Percentiles rank a stretch among this genome's conserved stretches.
Evolutionary conservation across 352 stramenopile genomes (phyloP).

Genomic region (Globisporangium canariense): DNA sequence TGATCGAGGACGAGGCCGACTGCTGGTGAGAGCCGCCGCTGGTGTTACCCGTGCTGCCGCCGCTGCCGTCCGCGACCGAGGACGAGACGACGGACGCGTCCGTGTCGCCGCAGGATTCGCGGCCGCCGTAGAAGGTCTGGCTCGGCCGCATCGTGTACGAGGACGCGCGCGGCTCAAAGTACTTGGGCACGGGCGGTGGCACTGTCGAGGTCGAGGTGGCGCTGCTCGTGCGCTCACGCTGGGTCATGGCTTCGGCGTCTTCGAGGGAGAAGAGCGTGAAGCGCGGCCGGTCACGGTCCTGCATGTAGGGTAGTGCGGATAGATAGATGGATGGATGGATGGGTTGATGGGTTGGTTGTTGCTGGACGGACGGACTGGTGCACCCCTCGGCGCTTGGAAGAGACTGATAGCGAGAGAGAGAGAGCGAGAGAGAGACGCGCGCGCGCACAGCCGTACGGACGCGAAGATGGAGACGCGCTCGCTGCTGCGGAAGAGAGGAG

Average conservation of each 20-base stretch:
- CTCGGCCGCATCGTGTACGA: slow-evolving; percentile 61
- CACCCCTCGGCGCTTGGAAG: neutral
- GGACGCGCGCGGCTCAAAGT: slow-evolving; percentile 24
- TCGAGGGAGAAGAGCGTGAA: slow-evolving; percentile 71
- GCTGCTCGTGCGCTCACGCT: slow-evolving; percentile 54
- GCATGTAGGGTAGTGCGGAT: slow-evolving; percentile 12
- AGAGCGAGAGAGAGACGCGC: neutral
- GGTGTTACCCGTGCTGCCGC: slow-evolving; percentile 24
- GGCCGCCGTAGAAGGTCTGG: slow-evolving; percentile 55
- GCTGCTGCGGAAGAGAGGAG: neutral
- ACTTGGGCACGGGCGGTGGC: slow-evolving; percentile 13
- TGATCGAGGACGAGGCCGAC: neutral
- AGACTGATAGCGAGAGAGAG: neutral
- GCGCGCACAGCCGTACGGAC: no score
- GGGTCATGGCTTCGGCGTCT: slow-evolving; percentile 67
- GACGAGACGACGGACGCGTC: slow-evolving; percentile 58
- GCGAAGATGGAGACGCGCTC: no score
- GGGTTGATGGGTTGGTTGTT: neutral
- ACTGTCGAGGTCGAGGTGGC: slow-evolving; percentile 18
- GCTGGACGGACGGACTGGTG: neutral
- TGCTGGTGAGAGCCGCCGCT: slow-evolving; percentile 11
- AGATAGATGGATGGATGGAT: neutral
- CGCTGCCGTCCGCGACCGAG: slow-evolving; percentile 48
- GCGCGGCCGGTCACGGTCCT: slow-evolving; percentile 42
- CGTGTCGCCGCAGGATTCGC: slow-evolving; percentile 30